These are phyloP conservation scores for Amphicarpaea edgeworthii DNA, from an alignment of 306 rosid genomes.

Conservation along the genomic window DNA sequence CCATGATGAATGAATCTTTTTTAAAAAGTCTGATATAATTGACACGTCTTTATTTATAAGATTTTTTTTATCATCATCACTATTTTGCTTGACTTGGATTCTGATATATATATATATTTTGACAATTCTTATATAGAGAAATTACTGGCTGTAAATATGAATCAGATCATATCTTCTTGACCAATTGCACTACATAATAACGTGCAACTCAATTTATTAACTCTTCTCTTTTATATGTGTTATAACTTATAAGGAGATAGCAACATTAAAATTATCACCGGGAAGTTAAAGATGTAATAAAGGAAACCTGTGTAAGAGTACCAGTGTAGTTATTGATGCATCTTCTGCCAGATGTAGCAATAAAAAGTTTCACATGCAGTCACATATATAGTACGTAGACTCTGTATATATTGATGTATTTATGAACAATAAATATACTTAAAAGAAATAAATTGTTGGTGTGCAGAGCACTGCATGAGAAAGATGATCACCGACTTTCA, in stretches of 20 bases:
- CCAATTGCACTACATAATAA: too few species aligned
- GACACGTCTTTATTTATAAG: not conserved
- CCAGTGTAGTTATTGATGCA: too few species aligned
- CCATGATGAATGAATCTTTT: not conserved
- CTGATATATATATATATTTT: not conserved
- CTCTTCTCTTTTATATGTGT: too few species aligned
- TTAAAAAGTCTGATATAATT: not conserved
- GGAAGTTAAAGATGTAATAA: not conserved
- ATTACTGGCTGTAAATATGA: too few species aligned
- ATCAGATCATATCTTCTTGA: too few species aligned
- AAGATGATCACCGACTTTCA: conserved; percentile 61
- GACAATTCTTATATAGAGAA: not conserved
- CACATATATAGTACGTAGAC: not conserved
- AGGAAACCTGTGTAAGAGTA: not conserved
- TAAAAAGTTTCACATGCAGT: conserved; percentile 22
- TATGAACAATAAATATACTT: not conserved
- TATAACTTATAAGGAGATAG: not conserved
- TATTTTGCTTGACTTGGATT: conserved; percentile 9
- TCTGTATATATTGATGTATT: not conserved
- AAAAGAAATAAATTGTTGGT: conserved; percentile 5
- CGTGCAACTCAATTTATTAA: too few species aligned
- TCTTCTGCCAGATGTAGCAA: not conserved
- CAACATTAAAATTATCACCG: not conserved
- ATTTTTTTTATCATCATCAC: not conserved
- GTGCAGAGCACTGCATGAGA: conserved; percentile 84